These are phyloP conservation scores for Puccinia triticina DNA, from an alignment of 1,284 basidiomycete species.

Conservation along the genomic window DNA sequence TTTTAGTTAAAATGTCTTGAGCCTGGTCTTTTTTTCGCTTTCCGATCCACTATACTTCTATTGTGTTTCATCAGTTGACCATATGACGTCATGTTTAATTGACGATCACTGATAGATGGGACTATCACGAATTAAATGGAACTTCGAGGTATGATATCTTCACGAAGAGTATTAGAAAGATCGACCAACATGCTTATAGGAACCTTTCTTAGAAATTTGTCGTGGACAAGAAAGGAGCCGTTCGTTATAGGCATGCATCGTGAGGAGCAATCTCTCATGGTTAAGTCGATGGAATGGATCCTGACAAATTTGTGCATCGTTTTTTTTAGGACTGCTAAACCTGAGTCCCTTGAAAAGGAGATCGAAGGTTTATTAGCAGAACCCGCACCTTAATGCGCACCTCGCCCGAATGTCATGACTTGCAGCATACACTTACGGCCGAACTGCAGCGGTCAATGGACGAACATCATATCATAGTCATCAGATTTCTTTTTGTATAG, in stretches of 20 bases:
- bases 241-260: conserved; percentile 49
- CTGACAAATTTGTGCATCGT: not conserved
- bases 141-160: conserved; percentile 44
- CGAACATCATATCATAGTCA: too few relatives aligned
- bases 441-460: not conserved
- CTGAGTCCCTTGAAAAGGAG: not conserved
- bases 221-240: conserved; percentile 35
- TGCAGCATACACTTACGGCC: not conserved
- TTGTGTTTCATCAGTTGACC: not conserved
- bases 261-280: not conserved
- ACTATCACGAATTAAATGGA: conserved; percentile 48
- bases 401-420: too few relatives aligned
- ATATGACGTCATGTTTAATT: not conserved
- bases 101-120: not conserved
- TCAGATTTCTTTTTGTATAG: too few relatives aligned
- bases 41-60: not conserved
- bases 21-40: too few relatives aligned
- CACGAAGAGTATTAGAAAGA: not conserved
- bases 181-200: not conserved
- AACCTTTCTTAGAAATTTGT: conserved; percentile 40
- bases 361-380: conserved; percentile 42
- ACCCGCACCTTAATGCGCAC: not conserved
- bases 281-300: not conserved
- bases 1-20: not conserved
- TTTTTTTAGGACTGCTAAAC: conserved; percentile 2